These are phyloP conservation scores for Huntiella abstrusa DNA, from an alignment of 2,329 filamentous ascomycete species.

Conservation along the genomic window DNA sequence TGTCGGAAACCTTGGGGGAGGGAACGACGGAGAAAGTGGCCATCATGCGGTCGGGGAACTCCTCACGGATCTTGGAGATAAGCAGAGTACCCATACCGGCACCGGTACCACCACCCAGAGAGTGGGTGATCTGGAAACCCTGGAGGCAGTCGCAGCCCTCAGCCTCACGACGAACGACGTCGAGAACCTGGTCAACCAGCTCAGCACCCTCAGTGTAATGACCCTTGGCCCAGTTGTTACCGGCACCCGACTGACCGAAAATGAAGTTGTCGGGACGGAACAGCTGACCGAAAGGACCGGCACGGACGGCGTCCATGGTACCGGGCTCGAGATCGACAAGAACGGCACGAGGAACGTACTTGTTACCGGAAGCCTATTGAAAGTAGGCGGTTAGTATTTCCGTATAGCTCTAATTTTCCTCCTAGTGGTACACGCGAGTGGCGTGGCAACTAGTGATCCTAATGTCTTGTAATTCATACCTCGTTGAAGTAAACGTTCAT, in stretches of 20 bases:
- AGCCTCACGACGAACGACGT: conserved; percentile 95
- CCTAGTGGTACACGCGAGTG: not conserved
- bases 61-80: conserved; percentile 99
- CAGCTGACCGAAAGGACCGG: conserved; percentile 93
- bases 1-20: conserved; percentile 98
- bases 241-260: conserved; percentile 97
- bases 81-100: conserved; percentile 99
- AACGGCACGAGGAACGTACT: conserved; percentile 97
- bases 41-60: conserved; percentile 99
- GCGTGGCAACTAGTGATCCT: not conserved
- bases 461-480: conserved; percentile 20
- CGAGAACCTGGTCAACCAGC: conserved; percentile 92
- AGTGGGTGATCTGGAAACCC: conserved; percentile 99
- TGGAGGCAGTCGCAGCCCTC: conserved; percentile 99
- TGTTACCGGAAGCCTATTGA: conserved; percentile 75
- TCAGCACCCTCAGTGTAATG: conserved; percentile 99
- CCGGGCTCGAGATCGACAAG: conserved; percentile 98
- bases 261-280: conserved; percentile 99
- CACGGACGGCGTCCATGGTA: conserved; percentile 98
- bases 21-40: conserved; percentile 98
- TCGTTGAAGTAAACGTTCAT: conserved; percentile 99
- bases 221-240: conserved; percentile 99
- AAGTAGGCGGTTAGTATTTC: not conserved
- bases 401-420: not conserved
- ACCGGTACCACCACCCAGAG: conserved; percentile 98